These are phyloP conservation scores for Areca catechu DNA, from an alignment of 176 grass and related monocot genomes.

Conservation along the genomic window DNA sequence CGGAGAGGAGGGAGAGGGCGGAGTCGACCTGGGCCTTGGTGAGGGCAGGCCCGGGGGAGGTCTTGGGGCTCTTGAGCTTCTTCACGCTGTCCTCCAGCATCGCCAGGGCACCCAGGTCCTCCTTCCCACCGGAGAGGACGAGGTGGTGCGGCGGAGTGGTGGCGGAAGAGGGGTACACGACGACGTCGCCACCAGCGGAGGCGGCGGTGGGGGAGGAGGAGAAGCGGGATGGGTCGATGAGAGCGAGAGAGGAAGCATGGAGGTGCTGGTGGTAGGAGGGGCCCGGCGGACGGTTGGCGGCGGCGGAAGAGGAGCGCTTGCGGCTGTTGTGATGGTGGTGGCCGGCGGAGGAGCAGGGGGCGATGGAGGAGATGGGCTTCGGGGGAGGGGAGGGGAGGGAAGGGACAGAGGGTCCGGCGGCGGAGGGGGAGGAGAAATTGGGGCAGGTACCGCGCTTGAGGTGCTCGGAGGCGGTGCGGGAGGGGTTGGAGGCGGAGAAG, in stretches of 20 bases:
- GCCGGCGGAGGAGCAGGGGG: slow-evolving; percentile 18
- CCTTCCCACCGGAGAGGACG: slow-evolving; percentile 42
- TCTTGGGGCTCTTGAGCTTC: slow-evolving; percentile 48
- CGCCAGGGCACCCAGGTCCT: slow-evolving; percentile 48
- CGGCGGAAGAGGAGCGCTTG: not conserved
- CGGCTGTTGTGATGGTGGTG: slow-evolving; percentile 5
- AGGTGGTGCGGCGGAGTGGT: slow-evolving; percentile 1
- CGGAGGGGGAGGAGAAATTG: slow-evolving; percentile 52
- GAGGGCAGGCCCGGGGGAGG: slow-evolving; percentile 26
- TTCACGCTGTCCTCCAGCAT: slow-evolving; percentile 69
- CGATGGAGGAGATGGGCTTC: slow-evolving; percentile 39
- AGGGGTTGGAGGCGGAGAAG: slow-evolving; percentile 69
- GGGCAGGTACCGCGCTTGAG: slow-evolving; percentile 72
- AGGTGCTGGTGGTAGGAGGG: not conserved
- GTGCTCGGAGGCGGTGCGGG: slow-evolving; percentile 69
- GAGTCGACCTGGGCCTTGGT: slow-evolving; percentile 44
- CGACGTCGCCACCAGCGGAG: slow-evolving; percentile 19
- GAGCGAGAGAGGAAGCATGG: not conserved
- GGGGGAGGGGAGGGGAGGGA: too few relatives aligned
- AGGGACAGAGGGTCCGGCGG: slow-evolving; percentile 33
- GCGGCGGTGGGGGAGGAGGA: slow-evolving; percentile 29
- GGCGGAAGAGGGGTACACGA: slow-evolving; percentile 13
- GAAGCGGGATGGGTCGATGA: slow-evolving; percentile 25
- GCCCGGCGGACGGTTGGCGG: not conserved
- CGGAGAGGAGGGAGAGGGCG: slow-evolving; percentile 45